Evolutionary conservation across 2,329 filamentous ascomycete genomes (phyloP).

Genomic region (Chaetothyriales sp.): DNA sequence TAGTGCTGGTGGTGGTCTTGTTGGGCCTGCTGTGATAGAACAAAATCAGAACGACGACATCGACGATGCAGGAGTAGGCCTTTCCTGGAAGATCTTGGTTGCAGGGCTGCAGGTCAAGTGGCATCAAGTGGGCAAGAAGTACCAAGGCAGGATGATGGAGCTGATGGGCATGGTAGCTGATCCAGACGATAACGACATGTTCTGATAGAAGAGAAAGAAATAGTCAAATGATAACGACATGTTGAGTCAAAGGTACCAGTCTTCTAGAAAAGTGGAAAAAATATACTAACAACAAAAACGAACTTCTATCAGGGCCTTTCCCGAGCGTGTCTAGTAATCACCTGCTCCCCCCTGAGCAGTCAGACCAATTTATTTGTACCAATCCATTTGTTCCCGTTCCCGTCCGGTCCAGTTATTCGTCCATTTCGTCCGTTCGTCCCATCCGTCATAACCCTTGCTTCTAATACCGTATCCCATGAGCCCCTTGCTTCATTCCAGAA

Average conservation of each 20-base stretch:
- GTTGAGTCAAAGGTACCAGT: too few species aligned
- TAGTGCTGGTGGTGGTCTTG: conserved; percentile 45
- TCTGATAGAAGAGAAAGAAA: not conserved
- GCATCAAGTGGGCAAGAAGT: conserved; percentile 41
- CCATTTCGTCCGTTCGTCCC: too few species aligned
- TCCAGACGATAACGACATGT: not conserved
- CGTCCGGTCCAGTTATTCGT: too few species aligned
- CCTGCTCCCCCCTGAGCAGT: not conserved
- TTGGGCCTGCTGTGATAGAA: conserved; percentile 45
- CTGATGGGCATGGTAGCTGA: conserved; percentile 8
- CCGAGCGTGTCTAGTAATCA: not conserved
- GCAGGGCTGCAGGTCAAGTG: conserved; percentile 67
- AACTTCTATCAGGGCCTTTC: not conserved
- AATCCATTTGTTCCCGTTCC: too few species aligned
- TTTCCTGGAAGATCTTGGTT: conserved; percentile 46
- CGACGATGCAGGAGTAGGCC: conserved; percentile 25
- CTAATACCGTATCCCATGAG: not conserved
- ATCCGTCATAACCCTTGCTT: not conserved
- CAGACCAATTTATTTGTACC: not conserved
- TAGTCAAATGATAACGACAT: too few species aligned
- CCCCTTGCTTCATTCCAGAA: too few species aligned
- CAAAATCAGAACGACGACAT: conserved; percentile 36
- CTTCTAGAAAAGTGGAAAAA: too few species aligned
- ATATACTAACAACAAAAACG: not conserved
- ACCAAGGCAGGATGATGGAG: conserved; percentile 17